phyloP scores from a whole-genome alignment of 768 basidiomycete species.

The Calocera cornea region DNA sequence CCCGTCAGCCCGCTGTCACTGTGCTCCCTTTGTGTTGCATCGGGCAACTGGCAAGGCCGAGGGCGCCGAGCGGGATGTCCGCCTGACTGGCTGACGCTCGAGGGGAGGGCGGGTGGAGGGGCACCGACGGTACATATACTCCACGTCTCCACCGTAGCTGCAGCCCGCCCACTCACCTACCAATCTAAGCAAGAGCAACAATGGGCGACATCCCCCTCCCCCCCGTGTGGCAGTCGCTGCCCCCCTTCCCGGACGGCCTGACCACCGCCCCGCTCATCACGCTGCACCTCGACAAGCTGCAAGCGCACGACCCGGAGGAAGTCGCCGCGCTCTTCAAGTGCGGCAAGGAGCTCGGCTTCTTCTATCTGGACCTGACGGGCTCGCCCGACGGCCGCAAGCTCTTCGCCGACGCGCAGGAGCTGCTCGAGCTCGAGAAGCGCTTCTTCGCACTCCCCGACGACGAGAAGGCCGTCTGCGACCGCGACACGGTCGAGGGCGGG shows the following conservation, averaged over 20 bases:
- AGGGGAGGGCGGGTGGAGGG: too few species aligned
- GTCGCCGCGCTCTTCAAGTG: constrained; percentile 9
- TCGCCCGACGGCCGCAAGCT: constrained; percentile 12
- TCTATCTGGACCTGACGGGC: constrained; percentile 16
- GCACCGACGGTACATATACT: too few species aligned
- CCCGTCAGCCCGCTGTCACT: too few species aligned
- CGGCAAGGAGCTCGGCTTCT: constrained; percentile 15
- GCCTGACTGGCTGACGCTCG: too few species aligned
- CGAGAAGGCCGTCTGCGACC: constrained; percentile 15
- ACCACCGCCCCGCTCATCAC: not conserved
- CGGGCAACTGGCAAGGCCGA: too few species aligned
- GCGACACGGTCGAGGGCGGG: not conserved
- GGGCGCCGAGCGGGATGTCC: too few species aligned
- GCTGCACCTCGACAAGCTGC: not conserved
- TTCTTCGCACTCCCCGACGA: constrained; percentile 14
- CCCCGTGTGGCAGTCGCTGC: not conserved
- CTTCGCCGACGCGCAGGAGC: constrained; percentile 11
- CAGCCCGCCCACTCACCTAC: too few species aligned
- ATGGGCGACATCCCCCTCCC: not conserved
- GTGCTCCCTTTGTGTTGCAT: too few species aligned
- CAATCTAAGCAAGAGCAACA: too few species aligned
- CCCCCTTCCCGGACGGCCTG: not conserved
- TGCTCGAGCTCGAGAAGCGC: constrained; percentile 12
- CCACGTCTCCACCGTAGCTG: too few species aligned
- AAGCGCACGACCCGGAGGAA: not conserved